Evolutionary conservation across 2,329 filamentous ascomycete species (phyloP), one percentile per base, ranked within the genome.

Genomic region (Chrysosporium queenslandicum): DNA sequence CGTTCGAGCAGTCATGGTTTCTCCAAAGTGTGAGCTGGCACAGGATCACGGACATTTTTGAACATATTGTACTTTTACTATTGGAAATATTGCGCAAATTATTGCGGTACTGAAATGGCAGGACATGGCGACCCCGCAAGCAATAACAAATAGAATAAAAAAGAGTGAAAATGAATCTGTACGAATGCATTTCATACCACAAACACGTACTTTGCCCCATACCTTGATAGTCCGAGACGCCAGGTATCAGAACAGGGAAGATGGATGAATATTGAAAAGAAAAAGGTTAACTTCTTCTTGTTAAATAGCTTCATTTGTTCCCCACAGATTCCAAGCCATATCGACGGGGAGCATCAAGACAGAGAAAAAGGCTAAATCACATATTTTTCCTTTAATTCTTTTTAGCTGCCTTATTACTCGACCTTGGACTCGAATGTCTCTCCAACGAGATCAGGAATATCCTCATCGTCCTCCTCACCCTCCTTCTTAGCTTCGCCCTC

Each of bases 381-480:
- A 51, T 18, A 45, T 23, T 50, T 27, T 49, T 49, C 34, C 45
- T 37, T 47, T 37, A 4, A 11, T 36, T 23, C 42, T 41, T 29
- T 45, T 16, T 37, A 36, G 12, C 16, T 37, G 9, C 21, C 30
- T 29, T 18, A 11, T 77, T 92, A 95, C 79, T 95, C 89, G 72
- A 92, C 88, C 77, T 96, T 96, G 75, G 82, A 86, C 80, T 98
- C 92, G 68, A 98, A 98, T 81, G 87, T 95, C 80, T 95, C 88
- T 67, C 92, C 92, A 68, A 89, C 88, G 58, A 98, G 91, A 61
- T 97, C 90, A 64, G 92, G 92, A 71, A 98, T 98, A 72, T 97
- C 92, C 58, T 78, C 75, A 60, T 81, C 78, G 63, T 94, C 89
- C 58, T 92, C 81, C 55, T 80, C 78, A 52, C 77, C 76, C 53